Conservation (phyloP, 441 rosid genomes). For the Daphne laureola region DNA sequence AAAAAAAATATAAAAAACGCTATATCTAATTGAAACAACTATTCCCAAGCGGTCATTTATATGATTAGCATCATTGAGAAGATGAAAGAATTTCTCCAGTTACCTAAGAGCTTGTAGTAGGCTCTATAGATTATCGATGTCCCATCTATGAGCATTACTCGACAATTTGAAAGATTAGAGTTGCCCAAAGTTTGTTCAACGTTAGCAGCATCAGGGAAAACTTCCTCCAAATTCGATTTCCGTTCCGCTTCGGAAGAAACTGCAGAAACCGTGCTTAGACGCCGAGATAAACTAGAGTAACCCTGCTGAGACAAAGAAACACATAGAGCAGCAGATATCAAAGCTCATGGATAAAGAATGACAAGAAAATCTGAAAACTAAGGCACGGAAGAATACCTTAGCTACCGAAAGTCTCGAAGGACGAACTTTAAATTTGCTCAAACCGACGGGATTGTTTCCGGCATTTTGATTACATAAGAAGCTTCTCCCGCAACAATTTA, state of each 20-base stretch:
- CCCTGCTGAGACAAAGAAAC: slow-evolving; percentile 30
- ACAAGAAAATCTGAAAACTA: background rate
- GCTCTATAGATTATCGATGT: slow-evolving; percentile 91
- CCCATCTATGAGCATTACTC: slow-evolving; percentile 97
- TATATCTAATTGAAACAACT: too few species aligned
- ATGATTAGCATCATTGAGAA: too few species aligned
- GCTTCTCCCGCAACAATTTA: slow-evolving; percentile 20
- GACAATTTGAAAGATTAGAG: slow-evolving; percentile 37
- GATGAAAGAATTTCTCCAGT: background rate
- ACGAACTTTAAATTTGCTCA: slow-evolving; percentile 11
- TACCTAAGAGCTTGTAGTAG: slow-evolving; percentile 95
- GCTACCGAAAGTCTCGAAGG: slow-evolving; percentile 11
- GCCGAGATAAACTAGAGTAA: slow-evolving; percentile 30
- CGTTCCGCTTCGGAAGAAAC: slow-evolving; percentile 26
- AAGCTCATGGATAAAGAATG: background rate
- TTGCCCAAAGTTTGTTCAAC: slow-evolving; percentile 27
- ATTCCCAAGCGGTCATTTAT: too few species aligned
- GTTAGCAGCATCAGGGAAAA: slow-evolving; percentile 22
- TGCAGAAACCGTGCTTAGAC: slow-evolving; percentile 21
- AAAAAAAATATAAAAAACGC: too few species aligned
- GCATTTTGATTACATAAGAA: slow-evolving; percentile 16
- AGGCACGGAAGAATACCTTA: slow-evolving; percentile 20
- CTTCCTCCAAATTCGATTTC: slow-evolving; percentile 12
- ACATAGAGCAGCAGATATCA: background rate
- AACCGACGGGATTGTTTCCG: slow-evolving; percentile 14